A percentile compares a stretch with the other conserved stretches of the same genome.
Conservation (phyloP, 768 basidiomycete species). For the Rickenella mellea region DNA sequence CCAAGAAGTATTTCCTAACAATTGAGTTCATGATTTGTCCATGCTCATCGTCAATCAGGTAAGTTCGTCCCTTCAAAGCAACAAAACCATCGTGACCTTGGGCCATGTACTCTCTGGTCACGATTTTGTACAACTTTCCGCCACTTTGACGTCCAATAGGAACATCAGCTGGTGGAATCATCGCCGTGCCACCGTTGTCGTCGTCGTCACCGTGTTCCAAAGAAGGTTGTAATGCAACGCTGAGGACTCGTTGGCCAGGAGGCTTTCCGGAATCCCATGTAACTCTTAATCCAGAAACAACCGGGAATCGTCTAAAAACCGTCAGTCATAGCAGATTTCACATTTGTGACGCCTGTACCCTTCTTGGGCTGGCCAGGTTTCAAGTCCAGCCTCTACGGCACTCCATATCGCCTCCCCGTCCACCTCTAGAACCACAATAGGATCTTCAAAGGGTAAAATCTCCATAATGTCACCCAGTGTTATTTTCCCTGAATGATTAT, state of each 20-base stretch:
- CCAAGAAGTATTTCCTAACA: slow-evolving; percentile 78
- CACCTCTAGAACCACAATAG: slow-evolving; percentile 71
- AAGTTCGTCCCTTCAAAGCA: slow-evolving; percentile 52
- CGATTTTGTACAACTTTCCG: slow-evolving; percentile 62
- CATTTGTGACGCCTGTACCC: slow-evolving; percentile 35
- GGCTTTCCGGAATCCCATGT: slow-evolving; percentile 77
- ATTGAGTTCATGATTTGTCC: slow-evolving; percentile 72
- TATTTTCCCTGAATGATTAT: slow-evolving; percentile 40
- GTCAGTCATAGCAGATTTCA: slow-evolving; percentile 1
- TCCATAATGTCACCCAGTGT: slow-evolving; percentile 84
- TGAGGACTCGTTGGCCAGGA: slow-evolving; percentile 63
- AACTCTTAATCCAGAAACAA: slow-evolving; percentile 76
- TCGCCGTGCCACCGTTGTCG: slow-evolving; percentile 19
- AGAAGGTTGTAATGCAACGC: slow-evolving; percentile 52
- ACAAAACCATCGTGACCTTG: slow-evolving; percentile 77
- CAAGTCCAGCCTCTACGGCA: slow-evolving; percentile 61
- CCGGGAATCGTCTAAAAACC: slow-evolving; percentile 69
- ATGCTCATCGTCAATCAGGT: slow-evolving; percentile 75
- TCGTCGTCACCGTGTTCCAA: slow-evolving; percentile 13
- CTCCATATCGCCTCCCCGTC: slow-evolving; percentile 76
- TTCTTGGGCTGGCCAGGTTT: slow-evolving; percentile 84
- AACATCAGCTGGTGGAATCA: slow-evolving; percentile 34
- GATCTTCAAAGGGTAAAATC: slow-evolving; percentile 84
- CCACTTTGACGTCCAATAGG: slow-evolving; percentile 40
- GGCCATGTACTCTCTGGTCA: slow-evolving; percentile 84